Percentiles rank a stretch among this genome's conserved stretches.
Evolutionary conservation across 139 green algal genomes (phyloP).

Genomic region (Cymbomonas tetramitiformis): DNA sequence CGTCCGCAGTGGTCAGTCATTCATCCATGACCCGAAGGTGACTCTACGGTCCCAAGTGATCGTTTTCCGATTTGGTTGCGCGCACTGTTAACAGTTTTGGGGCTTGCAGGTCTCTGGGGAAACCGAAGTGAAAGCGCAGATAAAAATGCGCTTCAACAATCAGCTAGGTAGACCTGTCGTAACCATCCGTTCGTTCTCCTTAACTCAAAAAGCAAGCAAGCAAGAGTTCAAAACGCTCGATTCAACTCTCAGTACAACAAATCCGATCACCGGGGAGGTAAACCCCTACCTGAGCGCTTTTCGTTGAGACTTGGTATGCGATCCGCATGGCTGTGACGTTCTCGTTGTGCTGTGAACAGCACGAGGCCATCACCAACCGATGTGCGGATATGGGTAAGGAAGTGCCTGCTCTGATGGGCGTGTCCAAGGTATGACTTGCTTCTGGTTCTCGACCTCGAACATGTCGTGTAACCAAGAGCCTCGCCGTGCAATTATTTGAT

Average conservation of each 20-base stretch:
- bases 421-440: no score
- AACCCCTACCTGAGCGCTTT: no score
- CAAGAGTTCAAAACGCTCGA: constrained; percentile 36
- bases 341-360: no score
- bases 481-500: not conserved
- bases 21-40: constrained; percentile 83
- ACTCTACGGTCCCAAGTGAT: not conserved
- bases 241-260: constrained; percentile 20
- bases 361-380: constrained; percentile 45
- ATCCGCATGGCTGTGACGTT: no score
- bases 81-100: not conserved
- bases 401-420: constrained; percentile 82
- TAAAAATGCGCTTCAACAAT: constrained; percentile 78
- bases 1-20: constrained; percentile 61
- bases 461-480: not conserved
- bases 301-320: no score
- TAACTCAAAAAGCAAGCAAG: constrained; percentile 37
- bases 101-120: constrained; percentile 52
- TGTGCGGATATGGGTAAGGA: constrained; percentile 81
- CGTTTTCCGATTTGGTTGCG: not conserved
- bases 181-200: constrained; percentile 66
- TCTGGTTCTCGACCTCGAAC: constrained; percentile 10
- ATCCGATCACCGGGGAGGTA: constrained; percentile 52
- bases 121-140: constrained; percentile 86
- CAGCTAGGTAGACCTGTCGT: constrained; percentile 48